A percentile compares a stretch with the other conserved stretches of the same genome.
phyloP scores from a whole-genome alignment of 2,329 filamentous ascomycete species.

The Curvularia eragrostidis region DNA sequence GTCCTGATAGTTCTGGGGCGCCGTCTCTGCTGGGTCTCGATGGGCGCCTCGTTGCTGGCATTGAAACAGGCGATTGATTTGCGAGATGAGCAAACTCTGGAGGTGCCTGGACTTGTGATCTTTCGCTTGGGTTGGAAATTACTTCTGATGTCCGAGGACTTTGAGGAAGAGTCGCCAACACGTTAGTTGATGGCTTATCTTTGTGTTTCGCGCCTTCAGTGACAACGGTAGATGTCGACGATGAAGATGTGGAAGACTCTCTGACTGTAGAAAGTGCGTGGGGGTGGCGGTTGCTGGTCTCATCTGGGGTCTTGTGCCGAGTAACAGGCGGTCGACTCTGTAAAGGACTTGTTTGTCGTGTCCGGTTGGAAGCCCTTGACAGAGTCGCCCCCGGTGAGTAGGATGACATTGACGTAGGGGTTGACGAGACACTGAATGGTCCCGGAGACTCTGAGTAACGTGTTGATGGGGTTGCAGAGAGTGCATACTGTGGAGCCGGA shows the following conservation, averaged over 20 bases:
- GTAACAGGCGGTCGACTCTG: constrained; percentile 67
- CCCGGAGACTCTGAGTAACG: constrained; percentile 76
- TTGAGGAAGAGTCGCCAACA: constrained; percentile 54
- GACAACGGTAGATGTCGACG: constrained; percentile 72
- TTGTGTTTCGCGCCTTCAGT: constrained; percentile 57
- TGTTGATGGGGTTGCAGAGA: constrained; percentile 76
- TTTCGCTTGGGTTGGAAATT: constrained; percentile 12
- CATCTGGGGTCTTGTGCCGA: constrained; percentile 63
- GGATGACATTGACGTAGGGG: constrained; percentile 78
- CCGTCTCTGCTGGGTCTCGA: constrained; percentile 56
- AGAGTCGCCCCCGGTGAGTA: constrained; percentile 70
- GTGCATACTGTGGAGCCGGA: constrained; percentile 69
- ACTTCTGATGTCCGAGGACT: constrained; percentile 54
- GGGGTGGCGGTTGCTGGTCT: constrained; percentile 56
- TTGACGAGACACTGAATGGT: constrained; percentile 77
- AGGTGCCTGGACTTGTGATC: constrained; percentile 38
- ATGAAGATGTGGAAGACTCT: constrained; percentile 75
- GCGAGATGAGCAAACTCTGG: constrained; percentile 62
- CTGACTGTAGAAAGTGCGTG: constrained; percentile 69
- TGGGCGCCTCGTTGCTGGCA: constrained; percentile 55
- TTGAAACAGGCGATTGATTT: constrained; percentile 62
- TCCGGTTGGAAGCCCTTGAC: constrained; percentile 54
- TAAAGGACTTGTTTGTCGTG: constrained; percentile 63
- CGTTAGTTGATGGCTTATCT: constrained; percentile 44
- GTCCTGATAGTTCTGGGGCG: constrained; percentile 52